Conservation (phyloP, 495 filamentous ascomycete species). For the Penicillium angulare region DNA sequence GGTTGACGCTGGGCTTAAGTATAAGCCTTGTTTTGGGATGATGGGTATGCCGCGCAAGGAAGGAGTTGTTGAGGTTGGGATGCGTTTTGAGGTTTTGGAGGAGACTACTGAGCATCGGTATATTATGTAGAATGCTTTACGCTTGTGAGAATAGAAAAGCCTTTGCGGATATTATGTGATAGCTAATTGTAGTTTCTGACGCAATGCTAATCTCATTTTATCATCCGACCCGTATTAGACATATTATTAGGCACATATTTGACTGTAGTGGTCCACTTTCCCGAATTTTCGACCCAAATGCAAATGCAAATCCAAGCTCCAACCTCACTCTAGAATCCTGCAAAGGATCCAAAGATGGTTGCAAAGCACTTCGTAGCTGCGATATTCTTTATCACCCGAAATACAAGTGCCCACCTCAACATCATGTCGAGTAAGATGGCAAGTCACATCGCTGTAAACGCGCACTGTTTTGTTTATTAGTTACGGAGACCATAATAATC, state of each 20-base stretch:
- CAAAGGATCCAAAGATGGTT: neutral
- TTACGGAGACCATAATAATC: too few relatives aligned
- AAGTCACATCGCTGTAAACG: constrained; percentile 9
- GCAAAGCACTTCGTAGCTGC: constrained; percentile 11
- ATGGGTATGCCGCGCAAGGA: constrained; percentile 63
- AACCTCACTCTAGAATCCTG: too few relatives aligned
- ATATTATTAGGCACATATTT: too few relatives aligned
- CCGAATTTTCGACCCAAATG: too few relatives aligned
- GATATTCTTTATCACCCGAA: constrained; percentile 2
- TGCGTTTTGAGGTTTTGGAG: constrained; percentile 53
- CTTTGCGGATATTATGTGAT: too few relatives aligned
- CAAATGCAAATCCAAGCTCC: too few relatives aligned
- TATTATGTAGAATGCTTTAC: too few relatives aligned
- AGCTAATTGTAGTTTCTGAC: too few relatives aligned
- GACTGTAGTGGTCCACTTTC: too few relatives aligned
- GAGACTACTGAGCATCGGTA: constrained; percentile 61
- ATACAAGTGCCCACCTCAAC: neutral
- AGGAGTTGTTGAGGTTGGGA: constrained; percentile 51
- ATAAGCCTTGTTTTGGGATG: constrained; percentile 80
- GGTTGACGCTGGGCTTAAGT: constrained; percentile 71
- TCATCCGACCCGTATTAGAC: too few relatives aligned
- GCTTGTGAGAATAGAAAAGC: too few relatives aligned
- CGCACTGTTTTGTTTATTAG: neutral
- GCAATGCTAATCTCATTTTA: too few relatives aligned
- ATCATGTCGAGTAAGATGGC: constrained; percentile 2